Evolutionary conservation across 2,329 filamentous ascomycete species (phyloP).

Genomic region (Epichloe gansuensis): DNA sequence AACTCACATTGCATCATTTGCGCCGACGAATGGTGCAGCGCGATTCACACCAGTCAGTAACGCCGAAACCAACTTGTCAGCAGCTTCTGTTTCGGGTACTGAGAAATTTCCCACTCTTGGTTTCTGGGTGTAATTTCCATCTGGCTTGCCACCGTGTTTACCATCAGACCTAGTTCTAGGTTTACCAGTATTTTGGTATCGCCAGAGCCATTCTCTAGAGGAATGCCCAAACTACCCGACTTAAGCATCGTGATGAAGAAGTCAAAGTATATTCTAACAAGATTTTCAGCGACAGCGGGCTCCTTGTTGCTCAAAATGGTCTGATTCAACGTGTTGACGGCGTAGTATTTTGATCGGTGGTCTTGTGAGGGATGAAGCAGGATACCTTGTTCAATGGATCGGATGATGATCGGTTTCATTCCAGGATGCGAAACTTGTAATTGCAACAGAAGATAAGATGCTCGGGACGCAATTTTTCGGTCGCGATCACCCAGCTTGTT

Average conservation of each 20-base stretch:
- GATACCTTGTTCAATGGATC: slow-evolving; percentile 74
- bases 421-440: slow-evolving; percentile 77
- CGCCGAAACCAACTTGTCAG: slow-evolving; percentile 85
- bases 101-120: slow-evolving; percentile 12
- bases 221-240: slow-evolving; percentile 27
- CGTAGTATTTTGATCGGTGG: slow-evolving; percentile 85
- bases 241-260: slow-evolving; percentile 78
- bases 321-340: slow-evolving; percentile 92
- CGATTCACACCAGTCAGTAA: slow-evolving; percentile 91
- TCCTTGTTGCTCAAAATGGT: slow-evolving; percentile 83
- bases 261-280: slow-evolving; percentile 86
- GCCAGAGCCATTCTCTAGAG: slow-evolving; percentile 34
- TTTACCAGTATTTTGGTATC: slow-evolving; percentile 9
- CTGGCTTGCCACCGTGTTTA: slow-evolving; percentile 12
- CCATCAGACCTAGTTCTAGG: slow-evolving; percentile 15
- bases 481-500: slow-evolving; percentile 96
- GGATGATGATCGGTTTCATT: slow-evolving; percentile 86
- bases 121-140: background rate
- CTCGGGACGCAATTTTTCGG: slow-evolving; percentile 87
- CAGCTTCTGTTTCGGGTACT: slow-evolving; percentile 52
- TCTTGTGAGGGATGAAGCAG: slow-evolving; percentile 80
- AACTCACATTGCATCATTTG: slow-evolving; percentile 60
- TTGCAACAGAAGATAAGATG: slow-evolving; percentile 88
- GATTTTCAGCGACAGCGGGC: slow-evolving; percentile 62
- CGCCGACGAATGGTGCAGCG: slow-evolving; percentile 81